Conservation (phyloP, 306 rosid genomes). For the Cucurbita moschata region DNA sequence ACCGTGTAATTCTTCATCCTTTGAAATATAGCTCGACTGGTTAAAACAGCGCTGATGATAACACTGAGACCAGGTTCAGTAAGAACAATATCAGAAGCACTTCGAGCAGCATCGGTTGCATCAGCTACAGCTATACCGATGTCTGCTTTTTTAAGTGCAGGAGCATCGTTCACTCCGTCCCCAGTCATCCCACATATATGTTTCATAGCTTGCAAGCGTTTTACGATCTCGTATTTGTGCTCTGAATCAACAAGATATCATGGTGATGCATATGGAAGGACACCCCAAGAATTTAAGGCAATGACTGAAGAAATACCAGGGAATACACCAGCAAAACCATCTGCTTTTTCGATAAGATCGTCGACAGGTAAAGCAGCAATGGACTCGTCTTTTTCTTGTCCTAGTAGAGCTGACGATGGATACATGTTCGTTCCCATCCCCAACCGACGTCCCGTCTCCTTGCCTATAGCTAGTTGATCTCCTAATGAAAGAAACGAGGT, state of each 20-base stretch:
- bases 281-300: background rate
- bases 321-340: constrained; percentile 96
- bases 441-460: constrained; percentile 97
- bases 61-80: constrained; percentile 98
- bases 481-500: constrained; percentile 31
- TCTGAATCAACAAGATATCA: constrained; percentile 36
- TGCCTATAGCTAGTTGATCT: constrained; percentile 95
- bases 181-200: constrained; percentile 99
- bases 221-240: constrained; percentile 96
- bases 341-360: constrained; percentile 90
- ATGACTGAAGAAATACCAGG: constrained; percentile 45
- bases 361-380: constrained; percentile 77
- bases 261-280: background rate
- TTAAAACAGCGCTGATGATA: constrained; percentile 93
- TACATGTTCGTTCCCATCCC: constrained; percentile 99
- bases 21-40: constrained; percentile 95
- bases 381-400: constrained; percentile 89
- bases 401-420: constrained; percentile 93
- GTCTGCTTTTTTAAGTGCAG: constrained; percentile 97
- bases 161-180: constrained; percentile 98
- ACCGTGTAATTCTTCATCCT: constrained; percentile 99
- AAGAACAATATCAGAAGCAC: constrained; percentile 96
- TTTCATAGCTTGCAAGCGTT: constrained; percentile 96
- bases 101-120: constrained; percentile 99
- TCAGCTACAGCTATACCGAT: constrained; percentile 99